Conservation (phyloP, 352 stramenopile species). For the Globisporangium heterothallicum region DNA sequence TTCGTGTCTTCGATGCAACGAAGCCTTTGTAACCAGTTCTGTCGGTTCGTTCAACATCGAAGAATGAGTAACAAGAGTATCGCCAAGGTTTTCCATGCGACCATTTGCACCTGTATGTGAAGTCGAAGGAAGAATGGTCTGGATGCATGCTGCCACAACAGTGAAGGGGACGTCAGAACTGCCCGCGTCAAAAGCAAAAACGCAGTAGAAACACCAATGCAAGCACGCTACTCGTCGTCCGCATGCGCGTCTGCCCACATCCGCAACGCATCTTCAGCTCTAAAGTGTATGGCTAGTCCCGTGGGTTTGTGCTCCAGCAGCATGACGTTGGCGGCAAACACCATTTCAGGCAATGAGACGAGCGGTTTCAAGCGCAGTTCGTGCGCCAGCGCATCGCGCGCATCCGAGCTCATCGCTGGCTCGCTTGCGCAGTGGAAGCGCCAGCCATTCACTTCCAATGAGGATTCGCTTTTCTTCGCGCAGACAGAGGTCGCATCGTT, state of each 20-base stretch:
- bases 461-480: slow-evolving; percentile 9
- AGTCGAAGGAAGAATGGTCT: slow-evolving; percentile 45
- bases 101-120: slow-evolving; percentile 43
- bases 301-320: slow-evolving; percentile 21
- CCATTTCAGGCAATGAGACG: slow-evolving; percentile 51
- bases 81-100: neutral
- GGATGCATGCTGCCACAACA: slow-evolving; percentile 13
- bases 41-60: neutral
- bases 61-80: neutral
- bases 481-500: too few relatives aligned
- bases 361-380: slow-evolving; percentile 23
- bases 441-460: slow-evolving; percentile 34
- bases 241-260: slow-evolving; percentile 31
- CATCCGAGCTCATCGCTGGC: slow-evolving; percentile 36
- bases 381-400: slow-evolving; percentile 24
- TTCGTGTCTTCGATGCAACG: slow-evolving; percentile 18
- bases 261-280: slow-evolving; percentile 32
- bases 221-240: slow-evolving; percentile 9
- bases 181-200: neutral
- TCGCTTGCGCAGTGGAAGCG: slow-evolving; percentile 28
- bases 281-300: slow-evolving; percentile 33
- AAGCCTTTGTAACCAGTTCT: slow-evolving; percentile 33
- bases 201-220: neutral
- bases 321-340: slow-evolving; percentile 41
- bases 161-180: neutral